Percentiles rank a stretch among this genome's conserved stretches.
These are phyloP conservation scores for Plasmopara muralis DNA, from an alignment of 352 stramenopile genomes.

Conservation along the genomic window DNA sequence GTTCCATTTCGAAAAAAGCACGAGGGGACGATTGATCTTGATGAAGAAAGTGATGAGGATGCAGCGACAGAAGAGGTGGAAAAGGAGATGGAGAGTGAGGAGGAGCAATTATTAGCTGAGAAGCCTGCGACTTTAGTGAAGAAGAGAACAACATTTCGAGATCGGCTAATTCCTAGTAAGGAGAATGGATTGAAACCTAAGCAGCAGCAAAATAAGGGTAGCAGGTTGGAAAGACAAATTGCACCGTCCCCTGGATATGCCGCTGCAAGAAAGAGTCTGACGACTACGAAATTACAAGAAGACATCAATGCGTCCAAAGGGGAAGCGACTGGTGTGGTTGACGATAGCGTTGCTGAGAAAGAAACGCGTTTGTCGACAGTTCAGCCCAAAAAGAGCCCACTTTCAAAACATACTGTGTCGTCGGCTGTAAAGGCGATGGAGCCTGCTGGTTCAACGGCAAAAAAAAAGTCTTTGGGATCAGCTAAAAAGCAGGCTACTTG, in stretches of 20 bases:
- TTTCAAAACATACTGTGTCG: neutral
- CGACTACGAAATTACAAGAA: constrained; percentile 1
- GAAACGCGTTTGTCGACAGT: neutral
- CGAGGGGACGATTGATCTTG: constrained; percentile 17
- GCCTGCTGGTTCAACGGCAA: neutral
- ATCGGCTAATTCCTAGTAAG: constrained; percentile 7
- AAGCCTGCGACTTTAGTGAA: constrained; percentile 4
- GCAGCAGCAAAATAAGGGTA: constrained; percentile 4
- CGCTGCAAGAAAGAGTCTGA: constrained; percentile 10
- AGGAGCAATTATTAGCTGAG: constrained; percentile 1
- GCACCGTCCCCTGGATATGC: constrained; percentile 5
- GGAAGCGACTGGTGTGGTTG: neutral
- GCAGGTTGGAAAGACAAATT: constrained; percentile 3
- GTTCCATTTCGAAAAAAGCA: constrained; percentile 20
- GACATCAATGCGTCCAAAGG: neutral
- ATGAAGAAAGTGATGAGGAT: constrained; percentile 15
- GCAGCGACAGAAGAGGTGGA: constrained; percentile 3
- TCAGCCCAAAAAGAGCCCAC: neutral
- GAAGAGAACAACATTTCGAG: constrained; percentile 10
- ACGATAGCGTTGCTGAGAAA: constrained; percentile 1
- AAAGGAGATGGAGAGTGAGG: constrained; percentile 3
- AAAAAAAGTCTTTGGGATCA: neutral
- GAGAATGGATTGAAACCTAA: neutral
- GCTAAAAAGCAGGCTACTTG: constrained; percentile 9
- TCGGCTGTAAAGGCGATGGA: constrained; percentile 5